Base-by-base conservation (phyloP, 352 stramenopile genomes). In the Ophiocytium majus region DNA sequence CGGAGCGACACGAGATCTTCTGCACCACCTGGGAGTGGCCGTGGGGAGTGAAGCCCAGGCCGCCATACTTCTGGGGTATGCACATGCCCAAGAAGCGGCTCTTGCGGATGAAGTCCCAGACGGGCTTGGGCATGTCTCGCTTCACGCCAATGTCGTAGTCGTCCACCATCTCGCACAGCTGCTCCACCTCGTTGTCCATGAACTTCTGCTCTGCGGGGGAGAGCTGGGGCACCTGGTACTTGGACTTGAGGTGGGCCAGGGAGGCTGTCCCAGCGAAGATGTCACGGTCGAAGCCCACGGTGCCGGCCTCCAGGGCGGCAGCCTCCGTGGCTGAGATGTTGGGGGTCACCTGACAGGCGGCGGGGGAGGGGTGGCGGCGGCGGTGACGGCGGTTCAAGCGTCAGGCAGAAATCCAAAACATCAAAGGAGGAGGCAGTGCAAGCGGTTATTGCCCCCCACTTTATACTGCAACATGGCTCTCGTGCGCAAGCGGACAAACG, bases 71-170 rank as follows among this genome's bases (percentile, higher is more conserved):
- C 90, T 98, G 98, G 33, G 96, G 96, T 86, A 99, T 99, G 89
- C 98, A 98, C 92, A 99, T 97, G 36, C 94, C 95, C 75, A 99
- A 94, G 89, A 99, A 99, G 9, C 94, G 94, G 63, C 97, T 96
- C 80, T 96, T 91, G 89, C 95, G 95, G 88, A 96, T 96, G 84
- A 93, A 96, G 85, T 96, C 94, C 94, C 94, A 97, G n/a, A 93
- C 93, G 10, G 94, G 89, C 34, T 96, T 92, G 17, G 93, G 93
- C 80, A 97, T 85, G 80, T 97, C 36, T 93, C 91, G 36, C 83
- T 98, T 96, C 86, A 98, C 95, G n/a, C 92, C 92, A 74, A 99
- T 92, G 50, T 96, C 90, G 89, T 98, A 97, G 88, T 99, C 97
- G 86, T 98, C 95, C 1, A 98, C 91, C 88, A 99, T 93, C 89